Conservation (phyloP, 2,329 filamentous ascomycete genomes). For the Hyphodiscus sp. region DNA sequence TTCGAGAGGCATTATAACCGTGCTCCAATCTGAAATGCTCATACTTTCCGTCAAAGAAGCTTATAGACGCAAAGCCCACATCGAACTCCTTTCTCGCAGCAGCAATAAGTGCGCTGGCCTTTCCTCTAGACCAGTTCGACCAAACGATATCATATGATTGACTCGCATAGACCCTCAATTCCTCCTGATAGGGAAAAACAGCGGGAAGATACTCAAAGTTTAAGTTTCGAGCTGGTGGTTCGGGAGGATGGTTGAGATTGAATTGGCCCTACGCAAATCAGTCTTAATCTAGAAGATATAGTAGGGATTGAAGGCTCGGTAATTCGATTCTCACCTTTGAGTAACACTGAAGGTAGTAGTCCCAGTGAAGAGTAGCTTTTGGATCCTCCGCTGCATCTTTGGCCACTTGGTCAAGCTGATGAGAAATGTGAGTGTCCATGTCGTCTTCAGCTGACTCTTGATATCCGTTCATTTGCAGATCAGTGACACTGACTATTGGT, state of each 20-base stretch:
- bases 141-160: constrained; percentile 21
- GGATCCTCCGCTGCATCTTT: constrained; percentile 1
- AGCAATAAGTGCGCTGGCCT: constrained; percentile 17
- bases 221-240: constrained; percentile 24
- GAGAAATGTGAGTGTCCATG: not conserved
- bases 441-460: not conserved
- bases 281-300: not conserved
- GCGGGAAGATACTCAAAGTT: constrained; percentile 27
- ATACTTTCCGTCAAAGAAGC: constrained; percentile 28
- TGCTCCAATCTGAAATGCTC: constrained; percentile 30
- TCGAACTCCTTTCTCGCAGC: constrained; percentile 25
- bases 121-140: constrained; percentile 15
- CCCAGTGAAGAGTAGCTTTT: constrained; percentile 4
- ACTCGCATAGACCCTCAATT: constrained; percentile 17
- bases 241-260: constrained; percentile 30
- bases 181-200: constrained; percentile 26
- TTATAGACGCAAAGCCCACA: constrained; percentile 27
- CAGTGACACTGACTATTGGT: not conserved
- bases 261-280: constrained; percentile 27
- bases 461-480: not conserved
- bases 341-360: constrained; percentile 13
- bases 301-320: too few species aligned
- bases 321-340: constrained; percentile 6
- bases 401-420: constrained; percentile 9
- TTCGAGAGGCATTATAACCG: constrained; percentile 22